Base-by-base conservation (phyloP, 306 rosid species). In the Oxytropis ochrocephala region DNA sequence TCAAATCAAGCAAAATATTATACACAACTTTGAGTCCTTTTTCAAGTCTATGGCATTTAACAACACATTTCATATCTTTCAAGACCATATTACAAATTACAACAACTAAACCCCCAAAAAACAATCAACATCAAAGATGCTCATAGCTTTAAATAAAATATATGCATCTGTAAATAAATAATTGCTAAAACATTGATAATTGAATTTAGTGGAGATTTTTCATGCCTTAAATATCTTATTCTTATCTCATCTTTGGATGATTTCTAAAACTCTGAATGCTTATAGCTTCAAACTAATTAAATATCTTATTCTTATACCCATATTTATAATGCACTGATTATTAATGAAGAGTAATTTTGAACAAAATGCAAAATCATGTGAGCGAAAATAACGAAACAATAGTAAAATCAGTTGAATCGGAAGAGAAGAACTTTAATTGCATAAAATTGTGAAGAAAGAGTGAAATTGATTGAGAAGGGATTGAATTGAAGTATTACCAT, bases 1-100 rank as follows among this genome's bases (percentile, higher is more conserved):
- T 89, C 83, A 89, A 82, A 82, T 87, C 94, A 67, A 91, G 81
- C 67, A 67, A 78, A 88, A 85, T 61, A 38, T 81, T 67, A 52
- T 24, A 75, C 43, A 70, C 17, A 51, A 33, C 47, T 48, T 60
- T 79, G 77, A 75, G 67, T 65, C 62, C 76, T 43, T 77, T 78
- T 64, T 61, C 75, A 77, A 43, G 58, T 75, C 58, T 55, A 56
- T 76, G 59, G 72, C 84, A 70, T 6, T 44, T 6, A 60, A 36
- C 18, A 71, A 41, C 78, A 32, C 60, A 60, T 53, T 19, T 59
- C 52, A 60, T 0, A 55, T 49, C 61, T 46, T 74, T 80, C 78
- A 80, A 64, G 55, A 35, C 18, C 67, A 73, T 52, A 62, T 36
- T 17, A 36, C 63, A 61, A 51, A 54, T 72, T 32, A 8, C 68